Percentiles rank a stretch among this genome's conserved stretches.
Evolutionary conservation across 2,329 filamentous ascomycete species (phyloP).

Genomic region (Lojkania enalia): DNA sequence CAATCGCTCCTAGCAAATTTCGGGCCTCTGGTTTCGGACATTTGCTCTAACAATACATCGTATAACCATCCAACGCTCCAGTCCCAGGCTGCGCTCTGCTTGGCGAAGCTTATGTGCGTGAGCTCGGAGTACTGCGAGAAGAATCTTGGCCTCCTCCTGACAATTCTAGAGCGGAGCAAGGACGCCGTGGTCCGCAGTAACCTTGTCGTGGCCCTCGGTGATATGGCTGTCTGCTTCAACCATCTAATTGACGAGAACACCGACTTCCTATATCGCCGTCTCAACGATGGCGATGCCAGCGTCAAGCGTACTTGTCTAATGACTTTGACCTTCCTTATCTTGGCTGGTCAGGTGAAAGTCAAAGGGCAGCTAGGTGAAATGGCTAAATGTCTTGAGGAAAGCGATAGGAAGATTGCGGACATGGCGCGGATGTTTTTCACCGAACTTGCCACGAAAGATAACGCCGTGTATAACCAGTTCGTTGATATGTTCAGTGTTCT

Average conservation of each 20-base stretch:
- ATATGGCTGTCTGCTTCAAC: constrained; percentile 99
- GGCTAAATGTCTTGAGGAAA: constrained; percentile 97
- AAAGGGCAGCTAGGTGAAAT: constrained; percentile 98
- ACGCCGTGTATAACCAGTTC: constrained; percentile 98
- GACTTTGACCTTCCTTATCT: constrained; percentile 95
- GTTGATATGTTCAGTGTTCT: constrained; percentile 98
- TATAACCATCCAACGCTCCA: constrained; percentile 91
- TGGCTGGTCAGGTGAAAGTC: constrained; percentile 98
- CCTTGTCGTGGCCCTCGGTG: constrained; percentile 92
- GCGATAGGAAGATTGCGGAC: constrained; percentile 92
- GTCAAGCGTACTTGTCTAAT: constrained; percentile 98
- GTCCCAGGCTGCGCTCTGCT: constrained; percentile 87
- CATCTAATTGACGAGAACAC: constrained; percentile 99
- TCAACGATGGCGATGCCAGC: constrained; percentile 84
- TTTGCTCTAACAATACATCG: constrained; percentile 86
- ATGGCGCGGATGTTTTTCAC: constrained; percentile 98
- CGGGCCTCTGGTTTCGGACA: constrained; percentile 87
- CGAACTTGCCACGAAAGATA: constrained; percentile 95
- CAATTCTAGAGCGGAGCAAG: constrained; percentile 92
- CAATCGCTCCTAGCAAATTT: constrained; percentile 87
- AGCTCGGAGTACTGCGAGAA: constrained; percentile 94
- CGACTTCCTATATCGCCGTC: constrained; percentile 90
- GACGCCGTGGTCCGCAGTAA: constrained; percentile 94
- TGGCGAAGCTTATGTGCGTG: constrained; percentile 98
- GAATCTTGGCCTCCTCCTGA: constrained; percentile 91